These are phyloP conservation scores for Microdochium nivale DNA, from an alignment of 2,329 filamentous ascomycete species.

Conservation along the genomic window DNA sequence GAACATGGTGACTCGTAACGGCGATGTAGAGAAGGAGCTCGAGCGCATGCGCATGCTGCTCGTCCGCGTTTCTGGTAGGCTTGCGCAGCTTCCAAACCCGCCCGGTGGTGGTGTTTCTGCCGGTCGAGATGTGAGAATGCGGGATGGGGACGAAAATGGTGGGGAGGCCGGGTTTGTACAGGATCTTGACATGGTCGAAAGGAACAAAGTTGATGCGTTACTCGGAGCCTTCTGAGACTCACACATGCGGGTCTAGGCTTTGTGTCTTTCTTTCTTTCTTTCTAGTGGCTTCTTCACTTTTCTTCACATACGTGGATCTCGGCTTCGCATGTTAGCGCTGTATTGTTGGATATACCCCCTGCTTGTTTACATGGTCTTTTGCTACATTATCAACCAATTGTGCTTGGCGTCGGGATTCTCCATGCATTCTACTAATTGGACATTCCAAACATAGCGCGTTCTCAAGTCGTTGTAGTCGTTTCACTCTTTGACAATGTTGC, in stretches of 20 bases:
- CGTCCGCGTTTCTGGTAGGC: constrained; percentile 46
- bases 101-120: not conserved
- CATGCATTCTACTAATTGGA: too few relatives aligned
- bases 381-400: too few relatives aligned
- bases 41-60: constrained; percentile 58
- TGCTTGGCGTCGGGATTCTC: too few relatives aligned
- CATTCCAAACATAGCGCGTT: too few relatives aligned
- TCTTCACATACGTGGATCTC: not conserved
- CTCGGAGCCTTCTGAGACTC: constrained; percentile 22
- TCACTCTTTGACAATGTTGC: not conserved
- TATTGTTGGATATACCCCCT: not conserved
- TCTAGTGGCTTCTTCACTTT: not conserved
- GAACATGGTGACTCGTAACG: constrained; percentile 58
- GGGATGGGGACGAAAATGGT: constrained; percentile 8
- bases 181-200: constrained; percentile 29
- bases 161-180: constrained; percentile 17
- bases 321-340: not conserved
- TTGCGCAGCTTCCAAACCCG: constrained; percentile 28
- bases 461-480: too few relatives aligned
- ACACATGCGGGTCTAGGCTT: not conserved
- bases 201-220: constrained; percentile 31
- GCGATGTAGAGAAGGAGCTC: constrained; percentile 57
- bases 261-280: not conserved
- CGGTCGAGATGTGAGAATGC: not conserved
- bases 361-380: too few relatives aligned